Evolutionary conservation across 148 eudicot species (phyloP).

Genomic region (Vaccinium macrocarpon): DNA sequence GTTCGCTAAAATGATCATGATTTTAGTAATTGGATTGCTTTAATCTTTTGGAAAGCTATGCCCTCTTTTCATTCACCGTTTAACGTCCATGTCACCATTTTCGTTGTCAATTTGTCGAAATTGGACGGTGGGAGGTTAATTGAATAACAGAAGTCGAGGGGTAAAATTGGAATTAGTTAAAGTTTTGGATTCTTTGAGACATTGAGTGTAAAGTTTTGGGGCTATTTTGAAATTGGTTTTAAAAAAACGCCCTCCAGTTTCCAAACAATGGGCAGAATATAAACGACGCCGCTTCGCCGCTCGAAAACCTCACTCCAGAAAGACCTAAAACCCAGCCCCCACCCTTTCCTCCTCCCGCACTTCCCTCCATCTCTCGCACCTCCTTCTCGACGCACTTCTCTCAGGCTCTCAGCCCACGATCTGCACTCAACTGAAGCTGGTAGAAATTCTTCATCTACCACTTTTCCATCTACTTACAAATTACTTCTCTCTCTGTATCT

Average conservation of each 20-base stretch:
- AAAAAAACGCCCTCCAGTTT: neutral
- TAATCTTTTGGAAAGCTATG: too few species aligned
- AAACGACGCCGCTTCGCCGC: neutral
- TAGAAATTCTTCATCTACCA: neutral
- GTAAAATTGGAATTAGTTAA: too few species aligned
- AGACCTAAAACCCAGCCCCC: constrained; percentile 29
- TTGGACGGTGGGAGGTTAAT: too few species aligned
- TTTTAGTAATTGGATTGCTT: too few species aligned
- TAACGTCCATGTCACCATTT: too few species aligned
- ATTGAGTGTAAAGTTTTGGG: too few species aligned
- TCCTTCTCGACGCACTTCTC: neutral
- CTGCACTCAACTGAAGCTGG: neutral
- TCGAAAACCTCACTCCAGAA: constrained; percentile 4
- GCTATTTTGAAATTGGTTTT: too few species aligned
- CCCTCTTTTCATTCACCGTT: too few species aligned
- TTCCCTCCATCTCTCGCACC: constrained; percentile 13
- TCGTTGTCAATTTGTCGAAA: too few species aligned
- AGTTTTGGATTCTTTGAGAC: too few species aligned
- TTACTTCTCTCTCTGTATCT: neutral
- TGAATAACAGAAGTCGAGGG: too few species aligned
- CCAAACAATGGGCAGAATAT: neutral
- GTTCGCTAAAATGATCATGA: too few species aligned
- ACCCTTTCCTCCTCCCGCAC: neutral
- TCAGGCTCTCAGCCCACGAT: neutral
- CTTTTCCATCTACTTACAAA: neutral